A percentile compares a stretch with the other conserved stretches of the same genome.
Evolutionary conservation across 495 filamentous ascomycete species (phyloP).

Genomic region (Achaetomiella virescens): DNA sequence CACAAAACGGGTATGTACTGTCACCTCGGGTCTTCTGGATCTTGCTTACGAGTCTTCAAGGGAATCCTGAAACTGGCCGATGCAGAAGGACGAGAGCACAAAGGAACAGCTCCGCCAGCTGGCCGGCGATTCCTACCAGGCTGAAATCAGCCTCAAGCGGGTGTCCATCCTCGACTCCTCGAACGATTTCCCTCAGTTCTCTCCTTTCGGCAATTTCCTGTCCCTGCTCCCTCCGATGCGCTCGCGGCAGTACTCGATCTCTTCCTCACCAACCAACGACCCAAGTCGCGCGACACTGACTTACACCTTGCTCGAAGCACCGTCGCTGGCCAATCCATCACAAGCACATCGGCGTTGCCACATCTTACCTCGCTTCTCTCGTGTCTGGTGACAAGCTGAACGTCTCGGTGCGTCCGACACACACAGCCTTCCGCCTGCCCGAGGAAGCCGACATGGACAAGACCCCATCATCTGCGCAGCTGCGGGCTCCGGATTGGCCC

Average conservation of each 20-base stretch:
- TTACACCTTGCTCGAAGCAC: slow-evolving; percentile 55
- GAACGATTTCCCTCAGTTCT: slow-evolving; percentile 52
- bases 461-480: slow-evolving; percentile 64
- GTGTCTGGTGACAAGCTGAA: slow-evolving; percentile 54
- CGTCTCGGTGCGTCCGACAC: slow-evolving; percentile 52
- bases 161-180: slow-evolving; percentile 60
- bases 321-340: slow-evolving; percentile 45
- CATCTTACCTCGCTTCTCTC: slow-evolving; percentile 55
- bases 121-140: slow-evolving; percentile 44
- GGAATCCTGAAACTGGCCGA: slow-evolving; percentile 43
- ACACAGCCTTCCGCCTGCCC: slow-evolving; percentile 63
- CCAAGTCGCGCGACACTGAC: slow-evolving; percentile 57
- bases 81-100: slow-evolving; percentile 31
- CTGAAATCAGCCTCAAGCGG: slow-evolving; percentile 50
- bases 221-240: slow-evolving; percentile 68
- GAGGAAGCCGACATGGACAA: slow-evolving; percentile 40
- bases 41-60: slow-evolving; percentile 17
- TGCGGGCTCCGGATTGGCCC: slow-evolving; percentile 52
- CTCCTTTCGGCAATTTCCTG: slow-evolving; percentile 57
- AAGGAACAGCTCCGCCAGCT: slow-evolving; percentile 42
- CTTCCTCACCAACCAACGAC: slow-evolving; percentile 60
- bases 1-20: slow-evolving; percentile 43
- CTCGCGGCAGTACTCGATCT: slow-evolving; percentile 72
- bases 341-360: slow-evolving; percentile 52
- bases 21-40: not conserved